These are phyloP conservation scores for Volutella citrinella DNA, from an alignment of 2,329 filamentous ascomycete genomes.

Conservation along the genomic window DNA sequence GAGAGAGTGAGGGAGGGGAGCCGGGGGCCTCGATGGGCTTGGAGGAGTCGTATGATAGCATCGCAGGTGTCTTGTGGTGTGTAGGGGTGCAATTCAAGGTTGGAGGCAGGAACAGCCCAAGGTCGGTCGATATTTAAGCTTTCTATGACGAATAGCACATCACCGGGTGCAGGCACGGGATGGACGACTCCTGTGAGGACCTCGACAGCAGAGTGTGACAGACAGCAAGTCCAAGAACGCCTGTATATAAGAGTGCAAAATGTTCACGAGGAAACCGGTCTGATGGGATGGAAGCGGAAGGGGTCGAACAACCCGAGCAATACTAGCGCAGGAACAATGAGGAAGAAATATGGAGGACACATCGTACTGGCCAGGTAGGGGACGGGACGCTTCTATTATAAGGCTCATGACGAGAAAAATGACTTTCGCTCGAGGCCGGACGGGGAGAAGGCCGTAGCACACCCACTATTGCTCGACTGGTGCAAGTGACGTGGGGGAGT, in stretches of 20 bases:
- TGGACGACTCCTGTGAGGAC: too few relatives aligned
- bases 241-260: too few relatives aligned
- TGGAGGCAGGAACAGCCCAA: conserved; percentile 3
- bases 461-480: conserved; percentile 3
- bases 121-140: conserved; percentile 4
- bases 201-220: too few relatives aligned
- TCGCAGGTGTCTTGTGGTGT: conserved; percentile 25
- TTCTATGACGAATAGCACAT: too few relatives aligned
- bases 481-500: conserved; percentile 14
- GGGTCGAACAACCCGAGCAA: too few relatives aligned
- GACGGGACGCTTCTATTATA: conserved; percentile 23
- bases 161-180: too few relatives aligned
- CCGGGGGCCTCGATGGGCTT: conserved; percentile 41
- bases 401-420: conserved; percentile 22
- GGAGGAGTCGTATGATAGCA: conserved; percentile 50
- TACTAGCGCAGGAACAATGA: too few relatives aligned
- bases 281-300: conserved; percentile 7
- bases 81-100: conserved; percentile 5
- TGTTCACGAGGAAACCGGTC: too few relatives aligned
- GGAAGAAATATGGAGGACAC: too few relatives aligned
- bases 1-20: conserved; percentile 24
- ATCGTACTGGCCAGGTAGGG: conserved; percentile 11
- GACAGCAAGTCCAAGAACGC: too few relatives aligned
- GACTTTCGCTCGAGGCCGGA: conserved; percentile 18
- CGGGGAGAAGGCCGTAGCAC: conserved; percentile 26